phyloP scores from a whole-genome alignment of 352 stramenopile genomes.

The Globisporangium orthogonon region DNA sequence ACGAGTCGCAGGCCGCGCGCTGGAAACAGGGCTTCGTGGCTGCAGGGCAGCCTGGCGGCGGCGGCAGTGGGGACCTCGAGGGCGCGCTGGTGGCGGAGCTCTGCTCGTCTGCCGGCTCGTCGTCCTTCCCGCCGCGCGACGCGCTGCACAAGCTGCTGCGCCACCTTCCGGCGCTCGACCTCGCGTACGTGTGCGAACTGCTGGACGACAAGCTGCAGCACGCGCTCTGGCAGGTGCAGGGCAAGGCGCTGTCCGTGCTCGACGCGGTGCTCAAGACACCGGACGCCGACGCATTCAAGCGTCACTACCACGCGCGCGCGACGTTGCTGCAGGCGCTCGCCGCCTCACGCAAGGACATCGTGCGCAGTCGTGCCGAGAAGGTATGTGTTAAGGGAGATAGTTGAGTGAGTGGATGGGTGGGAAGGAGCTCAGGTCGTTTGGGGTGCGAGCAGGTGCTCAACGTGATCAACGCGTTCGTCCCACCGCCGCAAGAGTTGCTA shows the following conservation, averaged over 20 bases:
- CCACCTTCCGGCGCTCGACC: conserved; percentile 66
- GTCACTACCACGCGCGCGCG: conserved; percentile 46
- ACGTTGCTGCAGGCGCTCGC: conserved; percentile 52
- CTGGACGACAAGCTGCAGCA: conserved; percentile 85
- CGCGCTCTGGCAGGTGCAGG: conserved; percentile 76
- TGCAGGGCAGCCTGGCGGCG: conserved; percentile 1
- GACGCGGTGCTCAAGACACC: conserved; percentile 53
- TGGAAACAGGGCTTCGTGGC: conserved; percentile 69
- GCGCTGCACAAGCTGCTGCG: conserved; percentile 73
- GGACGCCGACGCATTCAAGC: conserved; percentile 58
- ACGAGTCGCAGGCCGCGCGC: conserved; percentile 63
- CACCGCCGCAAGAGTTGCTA: conserved; percentile 13
- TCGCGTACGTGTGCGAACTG: conserved; percentile 78
- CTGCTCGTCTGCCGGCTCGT: conserved; percentile 72
- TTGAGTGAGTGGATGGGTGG: background rate
- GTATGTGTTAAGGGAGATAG: conserved; percentile 12
- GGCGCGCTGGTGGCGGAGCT: conserved; percentile 67
- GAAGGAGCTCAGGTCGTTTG: background rate
- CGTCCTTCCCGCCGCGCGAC: conserved; percentile 73
- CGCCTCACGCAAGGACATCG: conserved; percentile 64
- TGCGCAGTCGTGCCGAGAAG: conserved; percentile 74
- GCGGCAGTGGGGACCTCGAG: conserved; percentile 39
- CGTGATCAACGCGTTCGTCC: conserved; percentile 21
- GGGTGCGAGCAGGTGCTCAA: conserved; percentile 17
- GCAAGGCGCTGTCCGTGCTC: conserved; percentile 72